phyloP scores from a whole-genome alignment of 1,284 basidiomycete species.

The Pseudozyma sp. region DNA sequence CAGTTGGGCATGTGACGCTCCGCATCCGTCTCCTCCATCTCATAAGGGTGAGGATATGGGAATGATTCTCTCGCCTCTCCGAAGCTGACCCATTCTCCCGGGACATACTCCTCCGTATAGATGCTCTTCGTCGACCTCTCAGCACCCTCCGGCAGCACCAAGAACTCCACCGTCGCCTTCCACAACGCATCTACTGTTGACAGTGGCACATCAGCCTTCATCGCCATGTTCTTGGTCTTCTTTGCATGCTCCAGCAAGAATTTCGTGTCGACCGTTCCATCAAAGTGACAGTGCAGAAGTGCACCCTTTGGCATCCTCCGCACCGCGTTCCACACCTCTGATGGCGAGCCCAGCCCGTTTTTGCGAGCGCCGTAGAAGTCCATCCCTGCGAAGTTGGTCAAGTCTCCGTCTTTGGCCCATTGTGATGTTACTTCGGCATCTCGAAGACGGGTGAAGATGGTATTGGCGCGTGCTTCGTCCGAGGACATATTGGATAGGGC shows the following conservation, averaged over 20 bases:
- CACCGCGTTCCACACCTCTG: conserved; percentile 32
- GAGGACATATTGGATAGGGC: conserved; percentile 19
- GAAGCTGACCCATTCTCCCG: conserved; percentile 51
- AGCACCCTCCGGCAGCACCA: conserved; percentile 29
- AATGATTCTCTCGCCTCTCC: conserved; percentile 28
- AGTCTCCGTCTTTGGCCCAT: conserved; percentile 42
- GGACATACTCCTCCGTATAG: conserved; percentile 37
- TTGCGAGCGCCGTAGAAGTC: conserved; percentile 39
- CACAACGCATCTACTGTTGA: conserved; percentile 28
- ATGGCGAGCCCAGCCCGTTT: conserved; percentile 27
- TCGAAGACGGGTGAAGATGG: conserved; percentile 24
- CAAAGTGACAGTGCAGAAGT: conserved; percentile 59
- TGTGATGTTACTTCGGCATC: conserved; percentile 23
- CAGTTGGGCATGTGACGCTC: conserved; percentile 20
- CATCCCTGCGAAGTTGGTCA: conserved; percentile 38
- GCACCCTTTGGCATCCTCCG: conserved; percentile 56
- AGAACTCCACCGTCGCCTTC: conserved; percentile 40
- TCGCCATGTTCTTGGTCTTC: conserved; percentile 37
- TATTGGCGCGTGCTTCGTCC: conserved; percentile 29
- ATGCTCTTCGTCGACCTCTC: conserved; percentile 23
- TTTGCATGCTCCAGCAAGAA: conserved; percentile 43
- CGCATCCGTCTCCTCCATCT: conserved; percentile 1
- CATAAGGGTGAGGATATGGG: conserved; percentile 45
- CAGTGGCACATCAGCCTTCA: conserved; percentile 41
- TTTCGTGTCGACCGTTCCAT: conserved; percentile 54